phyloP scores from a whole-genome alignment of 2,329 filamentous ascomycete species.

The Uncinocarpus reesii region DNA sequence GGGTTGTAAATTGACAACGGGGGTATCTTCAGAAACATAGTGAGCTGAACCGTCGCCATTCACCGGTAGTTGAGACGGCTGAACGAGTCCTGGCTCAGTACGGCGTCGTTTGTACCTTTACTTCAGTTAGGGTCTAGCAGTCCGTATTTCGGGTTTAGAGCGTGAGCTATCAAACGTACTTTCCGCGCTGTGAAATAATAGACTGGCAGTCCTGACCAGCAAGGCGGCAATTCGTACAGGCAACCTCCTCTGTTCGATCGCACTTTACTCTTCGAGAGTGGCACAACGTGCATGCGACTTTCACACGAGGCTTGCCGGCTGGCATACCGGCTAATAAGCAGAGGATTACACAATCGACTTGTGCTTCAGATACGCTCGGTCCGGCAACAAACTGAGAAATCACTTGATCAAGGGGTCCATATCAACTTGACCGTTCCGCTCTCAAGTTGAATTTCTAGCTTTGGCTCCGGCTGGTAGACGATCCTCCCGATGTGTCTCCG shows the following conservation, averaged over 20 bases:
- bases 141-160: not conserved
- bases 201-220: slow-evolving; percentile 4
- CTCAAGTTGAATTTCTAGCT: too few species aligned
- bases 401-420: too few species aligned
- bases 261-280: slow-evolving; percentile 10
- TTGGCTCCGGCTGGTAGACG: too few species aligned
- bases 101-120: slow-evolving; percentile 4
- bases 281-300: slow-evolving; percentile 11
- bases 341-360: too few species aligned
- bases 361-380: too few species aligned
- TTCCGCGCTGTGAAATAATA: slow-evolving; percentile 10
- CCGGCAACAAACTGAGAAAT: too few species aligned
- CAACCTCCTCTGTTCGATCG: slow-evolving; percentile 3
- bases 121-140: not conserved
- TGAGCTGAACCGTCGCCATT: not conserved
- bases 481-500: too few species aligned
- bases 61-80: not conserved
- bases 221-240: slow-evolving; percentile 7
- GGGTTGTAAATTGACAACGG: not conserved
- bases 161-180: slow-evolving; percentile 1
- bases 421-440: too few species aligned
- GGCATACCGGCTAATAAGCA: not conserved
- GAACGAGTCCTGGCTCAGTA: not conserved
- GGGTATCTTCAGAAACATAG: not conserved
- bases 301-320: not conserved